Evolutionary conservation across 768 basidiomycete genomes (phyloP), one percentile per base, ranked within the genome.

Genomic region (Naematelia encephala): DNA sequence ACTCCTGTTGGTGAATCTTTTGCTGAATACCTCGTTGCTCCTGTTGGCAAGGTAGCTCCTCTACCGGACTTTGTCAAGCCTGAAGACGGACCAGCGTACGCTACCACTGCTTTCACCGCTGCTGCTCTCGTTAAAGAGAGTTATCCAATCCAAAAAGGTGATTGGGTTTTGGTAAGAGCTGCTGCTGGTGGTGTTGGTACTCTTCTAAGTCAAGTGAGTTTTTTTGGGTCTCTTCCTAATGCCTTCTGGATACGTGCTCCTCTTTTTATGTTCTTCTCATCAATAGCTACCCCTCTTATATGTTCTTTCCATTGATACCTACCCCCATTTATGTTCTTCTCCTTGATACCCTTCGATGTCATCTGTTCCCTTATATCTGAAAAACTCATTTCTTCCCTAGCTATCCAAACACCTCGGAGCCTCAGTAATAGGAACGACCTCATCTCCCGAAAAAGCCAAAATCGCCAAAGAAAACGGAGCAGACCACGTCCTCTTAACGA

Each of bases 391-490:
- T 23, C 44, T 13, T 48, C 19, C 56, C n/a, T 28, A 94, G 78
- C 72, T 89, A 28, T 84, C 85, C 39, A 86, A 84, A 72, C 79
- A 81, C 45, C 80, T 84, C 19, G 94, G 94, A 4, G 93, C 89
- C 0, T 87, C 84, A 8, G 89, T 97, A 23, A 94, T 99, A 67
- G 94, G 91, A 1, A 97, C 93, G 13, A 90, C 90, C 1, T 94
- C 91, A 1, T 89, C 87, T 0, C 73, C 80, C 21, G 88, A 85
- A 68, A 99, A 99, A 77, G 89, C 89, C 1, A 84, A 82, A 51
- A 74, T 92, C 30, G 94, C 91, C 3, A 87, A 83, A 65, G 78
- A 81, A 49, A 81, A 88, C 57, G 94, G 94, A 11, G 90, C 91
- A 0, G 85, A 89, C 72, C 86, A 94, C 71, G 90, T 96, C 50